phyloP scores from a whole-genome alignment of 495 filamentous ascomycete species.

The Friedmanniomyces endolithicus region DNA sequence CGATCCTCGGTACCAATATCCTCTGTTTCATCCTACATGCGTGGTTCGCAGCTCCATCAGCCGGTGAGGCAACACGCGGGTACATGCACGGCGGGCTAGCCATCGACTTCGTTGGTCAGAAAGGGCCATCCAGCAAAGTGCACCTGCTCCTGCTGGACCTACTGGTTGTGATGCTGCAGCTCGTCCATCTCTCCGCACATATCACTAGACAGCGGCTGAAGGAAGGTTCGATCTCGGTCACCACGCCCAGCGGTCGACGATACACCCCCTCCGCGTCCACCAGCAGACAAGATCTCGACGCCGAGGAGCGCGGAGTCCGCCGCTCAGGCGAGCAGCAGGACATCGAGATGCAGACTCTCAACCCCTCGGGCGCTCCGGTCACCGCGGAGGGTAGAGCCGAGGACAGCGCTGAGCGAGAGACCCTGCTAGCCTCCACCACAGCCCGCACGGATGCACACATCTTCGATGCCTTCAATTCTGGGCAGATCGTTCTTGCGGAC shows the following conservation, averaged over 20 bases:
- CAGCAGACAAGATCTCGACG: slow-evolving; percentile 54
- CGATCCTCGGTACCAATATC: slow-evolving; percentile 57
- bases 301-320: slow-evolving; percentile 64
- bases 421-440: slow-evolving; percentile 26
- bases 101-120: slow-evolving; percentile 80
- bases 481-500: slow-evolving; percentile 55
- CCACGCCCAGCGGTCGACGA: slow-evolving; percentile 1
- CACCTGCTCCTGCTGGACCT: slow-evolving; percentile 54
- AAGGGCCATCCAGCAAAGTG: slow-evolving; percentile 54
- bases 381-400: slow-evolving; percentile 36
- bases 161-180: slow-evolving; percentile 52
- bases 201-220: slow-evolving; percentile 51
- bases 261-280: slow-evolving; percentile 8
- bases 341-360: slow-evolving; percentile 38
- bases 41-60: slow-evolving; percentile 46
- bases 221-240: slow-evolving; percentile 23
- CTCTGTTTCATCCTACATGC: slow-evolving; percentile 63
- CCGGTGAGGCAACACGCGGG: slow-evolving; percentile 61
- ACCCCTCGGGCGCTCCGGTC: not conserved
- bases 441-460: slow-evolving; percentile 22
- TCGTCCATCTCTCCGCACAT: slow-evolving; percentile 61
- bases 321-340: slow-evolving; percentile 37
- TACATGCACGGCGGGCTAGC: slow-evolving; percentile 78
- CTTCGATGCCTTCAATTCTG: slow-evolving; percentile 40
- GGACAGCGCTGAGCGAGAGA: slow-evolving; percentile 31